Evolutionary conservation across 805 yeast genomes (phyloP).

Genomic region (Cyberlindnera samutprakarnensis): DNA sequence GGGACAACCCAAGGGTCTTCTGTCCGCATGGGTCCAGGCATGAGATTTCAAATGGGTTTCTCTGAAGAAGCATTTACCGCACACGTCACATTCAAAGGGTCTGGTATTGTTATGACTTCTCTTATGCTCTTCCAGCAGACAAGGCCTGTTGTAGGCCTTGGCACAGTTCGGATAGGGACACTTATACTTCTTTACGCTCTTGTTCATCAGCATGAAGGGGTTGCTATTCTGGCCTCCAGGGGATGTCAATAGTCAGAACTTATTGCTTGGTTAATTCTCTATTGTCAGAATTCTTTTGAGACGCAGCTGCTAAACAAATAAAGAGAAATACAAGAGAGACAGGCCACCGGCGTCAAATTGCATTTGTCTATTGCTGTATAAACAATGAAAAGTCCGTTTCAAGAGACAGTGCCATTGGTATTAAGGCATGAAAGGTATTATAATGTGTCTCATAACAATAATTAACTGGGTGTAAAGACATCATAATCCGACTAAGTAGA

Average conservation of each 20-base stretch:
- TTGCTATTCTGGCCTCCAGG: neutral
- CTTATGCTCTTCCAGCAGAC: slow-evolving; percentile 54
- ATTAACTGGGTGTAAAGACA: neutral
- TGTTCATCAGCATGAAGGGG: slow-evolving; percentile 3
- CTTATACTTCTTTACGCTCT: slow-evolving; percentile 32
- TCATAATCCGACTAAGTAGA: too few species aligned
- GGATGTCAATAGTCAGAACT: neutral
- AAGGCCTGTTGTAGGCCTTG: slow-evolving; percentile 50
- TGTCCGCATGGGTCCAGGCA: slow-evolving; percentile 52
- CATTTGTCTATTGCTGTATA: too few species aligned
- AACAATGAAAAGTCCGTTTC: too few species aligned
- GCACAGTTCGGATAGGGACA: slow-evolving; percentile 41
- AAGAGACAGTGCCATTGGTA: too few species aligned
- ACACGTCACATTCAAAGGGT: slow-evolving; percentile 58
- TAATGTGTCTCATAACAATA: neutral
- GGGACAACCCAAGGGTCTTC: slow-evolving; percentile 49
- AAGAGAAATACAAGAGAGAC: too few species aligned
- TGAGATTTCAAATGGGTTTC: slow-evolving; percentile 78
- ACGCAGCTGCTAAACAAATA: too few species aligned
- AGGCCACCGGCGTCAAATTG: too few species aligned
- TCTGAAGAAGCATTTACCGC: slow-evolving; percentile 58
- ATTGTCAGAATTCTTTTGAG: too few species aligned
- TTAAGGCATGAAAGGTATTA: too few species aligned
- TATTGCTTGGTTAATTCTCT: neutral
- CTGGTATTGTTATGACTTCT: slow-evolving; percentile 69